These are phyloP conservation scores for Artomyces pyxidatus DNA, from an alignment of 768 basidiomycete species.

Conservation along the genomic window DNA sequence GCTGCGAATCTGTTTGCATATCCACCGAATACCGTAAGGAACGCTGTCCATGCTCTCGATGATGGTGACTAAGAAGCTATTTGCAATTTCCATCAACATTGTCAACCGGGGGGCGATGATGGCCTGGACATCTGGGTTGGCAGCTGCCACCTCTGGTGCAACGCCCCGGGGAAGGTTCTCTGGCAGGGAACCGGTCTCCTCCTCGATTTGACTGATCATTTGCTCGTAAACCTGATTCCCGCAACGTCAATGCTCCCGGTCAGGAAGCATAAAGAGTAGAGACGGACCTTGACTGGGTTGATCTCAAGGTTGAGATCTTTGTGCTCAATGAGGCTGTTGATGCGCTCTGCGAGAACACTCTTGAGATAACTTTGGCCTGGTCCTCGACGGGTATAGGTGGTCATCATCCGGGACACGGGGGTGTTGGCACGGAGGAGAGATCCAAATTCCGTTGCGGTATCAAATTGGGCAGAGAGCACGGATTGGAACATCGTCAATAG, in stretches of 20 bases:
- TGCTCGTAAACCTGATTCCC: constrained; percentile 91
- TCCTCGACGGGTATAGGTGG: constrained; percentile 96
- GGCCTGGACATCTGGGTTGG: constrained; percentile 92
- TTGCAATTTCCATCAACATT: constrained; percentile 99
- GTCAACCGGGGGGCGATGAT: constrained; percentile 95
- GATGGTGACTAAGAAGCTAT: constrained; percentile 93
- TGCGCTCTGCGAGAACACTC: constrained; percentile 93
- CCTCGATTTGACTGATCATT: constrained; percentile 98
- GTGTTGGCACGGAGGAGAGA: constrained; percentile 97
- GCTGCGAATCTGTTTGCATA: constrained; percentile 98
- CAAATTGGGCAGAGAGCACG: constrained; percentile 97
- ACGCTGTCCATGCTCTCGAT: constrained; percentile 98
- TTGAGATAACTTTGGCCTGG: constrained; percentile 99
- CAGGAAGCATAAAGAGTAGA: not conserved
- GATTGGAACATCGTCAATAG: constrained; percentile 99
- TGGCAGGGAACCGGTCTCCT: constrained; percentile 90
- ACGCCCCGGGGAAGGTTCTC: constrained; percentile 89
- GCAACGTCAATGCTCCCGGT: not conserved
- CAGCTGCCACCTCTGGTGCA: constrained; percentile 87
- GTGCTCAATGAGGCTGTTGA: constrained; percentile 98
- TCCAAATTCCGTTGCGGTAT: constrained; percentile 98
- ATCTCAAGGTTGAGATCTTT: constrained; percentile 99
- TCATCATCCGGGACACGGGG: constrained; percentile 99
- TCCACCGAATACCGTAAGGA: constrained; percentile 99
- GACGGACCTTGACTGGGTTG: constrained; percentile 87